Evolutionary conservation across 2,329 filamentous ascomycete genomes (phyloP).

Genomic region (Trichoderma polysporum): DNA sequence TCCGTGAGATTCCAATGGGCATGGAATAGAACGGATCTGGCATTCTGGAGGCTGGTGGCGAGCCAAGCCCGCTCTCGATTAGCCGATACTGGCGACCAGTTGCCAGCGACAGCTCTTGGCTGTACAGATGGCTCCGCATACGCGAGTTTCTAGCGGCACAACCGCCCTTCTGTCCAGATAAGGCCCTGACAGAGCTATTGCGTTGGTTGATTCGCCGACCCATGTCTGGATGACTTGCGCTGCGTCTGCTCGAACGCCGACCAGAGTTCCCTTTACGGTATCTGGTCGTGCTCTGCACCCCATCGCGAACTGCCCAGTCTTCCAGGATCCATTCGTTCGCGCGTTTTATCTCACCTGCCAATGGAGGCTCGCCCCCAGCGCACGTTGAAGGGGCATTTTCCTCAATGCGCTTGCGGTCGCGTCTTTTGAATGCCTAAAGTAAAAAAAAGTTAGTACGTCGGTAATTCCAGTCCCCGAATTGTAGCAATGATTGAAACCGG

Average conservation of each 20-base stretch:
- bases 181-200: conserved; percentile 33
- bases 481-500: neutral
- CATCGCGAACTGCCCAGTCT: conserved; percentile 64
- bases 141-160: conserved; percentile 32
- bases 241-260: conserved; percentile 26
- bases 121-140: conserved; percentile 27
- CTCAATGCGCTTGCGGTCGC: conserved; percentile 26
- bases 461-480: neutral
- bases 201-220: conserved; percentile 26
- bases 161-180: conserved; percentile 37
- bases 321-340: conserved; percentile 76
- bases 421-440: conserved; percentile 45
- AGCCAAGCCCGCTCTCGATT: conserved; percentile 18
- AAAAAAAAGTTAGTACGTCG: conserved; percentile 13
- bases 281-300: conserved; percentile 82
- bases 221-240: conserved; percentile 20
- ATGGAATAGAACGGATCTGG: conserved; percentile 27
- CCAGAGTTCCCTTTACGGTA: conserved; percentile 58
- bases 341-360: conserved; percentile 53
- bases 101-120: conserved; percentile 25
- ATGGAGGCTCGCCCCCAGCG: conserved; percentile 15
- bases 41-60: conserved; percentile 26
- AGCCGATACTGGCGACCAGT: conserved; percentile 2
- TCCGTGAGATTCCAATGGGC: conserved; percentile 25
- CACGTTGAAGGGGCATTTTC: conserved; percentile 22